Evolutionary conservation across 2,329 filamentous ascomycete genomes (phyloP), one percentile per base, ranked within the genome.

Genomic region (Hymenoscyphus fructigenus): DNA sequence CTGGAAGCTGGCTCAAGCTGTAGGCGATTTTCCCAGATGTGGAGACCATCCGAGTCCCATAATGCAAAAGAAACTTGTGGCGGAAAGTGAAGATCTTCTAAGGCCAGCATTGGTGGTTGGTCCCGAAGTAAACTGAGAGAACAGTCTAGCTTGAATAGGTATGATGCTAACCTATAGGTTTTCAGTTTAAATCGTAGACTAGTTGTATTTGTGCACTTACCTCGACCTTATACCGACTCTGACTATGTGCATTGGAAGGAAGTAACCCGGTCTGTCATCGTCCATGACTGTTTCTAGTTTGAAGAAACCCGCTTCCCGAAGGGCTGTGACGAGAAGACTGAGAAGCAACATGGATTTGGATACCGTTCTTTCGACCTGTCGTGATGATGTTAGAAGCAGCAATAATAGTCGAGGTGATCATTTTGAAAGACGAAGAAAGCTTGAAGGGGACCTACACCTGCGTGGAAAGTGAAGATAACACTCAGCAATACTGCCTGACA

Each of bases 41-140:
- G 71, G 0, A 81, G 72, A 0, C 78, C 78, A 23, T 75, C 71
- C 0, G 78, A 65, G 61, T 81, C 79, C 74, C 75, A 80, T 4
- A 76, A 65, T 1, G 75, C 71, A 38, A 75, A 78, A 0, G 79
- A 77, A 0, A 69, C 72, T 2, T 76, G 73, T 12, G 80, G 62
- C 0, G 73, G 69, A 5, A 78, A 68, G 15, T 79, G 75, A 0
- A 81, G 66, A 61, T 81, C 79, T 64, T 80, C 77, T 1, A 74
- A 64, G 5, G 73, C 71, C 0, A 81, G 63, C 0, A 74, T 60
- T 0, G 75, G 71, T 1, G 78, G 72, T 57, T 79, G 73, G 61
- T 70, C 70, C 63, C 61, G 75, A 36, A 73, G 69, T 7, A 75
- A 68, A 34, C 76, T 77, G 7, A 81, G 58, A 34, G 78, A 80